phyloP scores from a whole-genome alignment of 2,329 filamentous ascomycete species.

The Arthrobotrys musiformis region DNA sequence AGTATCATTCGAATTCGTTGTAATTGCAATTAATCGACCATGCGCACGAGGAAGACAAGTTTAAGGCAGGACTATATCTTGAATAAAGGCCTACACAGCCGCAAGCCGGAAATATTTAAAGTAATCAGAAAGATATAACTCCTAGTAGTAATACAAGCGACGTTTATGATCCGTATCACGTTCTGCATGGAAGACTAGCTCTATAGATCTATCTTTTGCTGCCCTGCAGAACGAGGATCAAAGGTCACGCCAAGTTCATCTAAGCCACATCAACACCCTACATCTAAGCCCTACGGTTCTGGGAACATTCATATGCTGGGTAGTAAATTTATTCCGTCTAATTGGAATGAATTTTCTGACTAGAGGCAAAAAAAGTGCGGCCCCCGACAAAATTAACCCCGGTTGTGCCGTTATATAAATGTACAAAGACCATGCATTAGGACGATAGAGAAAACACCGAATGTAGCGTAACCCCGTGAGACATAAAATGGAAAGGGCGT shows the following conservation, averaged over 20 bases:
- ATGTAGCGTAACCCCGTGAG: constrained; percentile 41
- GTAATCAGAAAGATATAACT: too few relatives aligned
- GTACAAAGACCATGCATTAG: constrained; percentile 48
- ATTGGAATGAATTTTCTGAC: constrained; percentile 28
- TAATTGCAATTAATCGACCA: too few relatives aligned
- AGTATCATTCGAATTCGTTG: too few relatives aligned
- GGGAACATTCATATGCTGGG: constrained; percentile 5
- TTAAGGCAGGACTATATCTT: too few relatives aligned
- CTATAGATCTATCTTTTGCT: too few relatives aligned
- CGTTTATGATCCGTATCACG: too few relatives aligned
- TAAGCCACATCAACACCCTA: background rate
- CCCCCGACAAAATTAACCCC: constrained; percentile 39
- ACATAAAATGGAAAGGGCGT: constrained; percentile 27
- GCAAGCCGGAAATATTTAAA: too few relatives aligned
- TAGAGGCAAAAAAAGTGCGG: constrained; percentile 6
- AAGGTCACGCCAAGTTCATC: background rate
- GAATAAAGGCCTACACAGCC: too few relatives aligned
- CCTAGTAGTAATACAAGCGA: too few relatives aligned
- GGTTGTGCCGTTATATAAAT: constrained; percentile 46
- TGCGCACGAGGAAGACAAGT: too few relatives aligned
- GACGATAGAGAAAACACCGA: constrained; percentile 48
- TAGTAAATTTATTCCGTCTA: constrained; percentile 18
- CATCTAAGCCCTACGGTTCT: background rate
- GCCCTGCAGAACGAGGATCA: too few relatives aligned
- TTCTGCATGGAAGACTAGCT: too few relatives aligned